phyloP scores from a whole-genome alignment of 768 basidiomycete species.

The Candolleomyces efflorescens region DNA sequence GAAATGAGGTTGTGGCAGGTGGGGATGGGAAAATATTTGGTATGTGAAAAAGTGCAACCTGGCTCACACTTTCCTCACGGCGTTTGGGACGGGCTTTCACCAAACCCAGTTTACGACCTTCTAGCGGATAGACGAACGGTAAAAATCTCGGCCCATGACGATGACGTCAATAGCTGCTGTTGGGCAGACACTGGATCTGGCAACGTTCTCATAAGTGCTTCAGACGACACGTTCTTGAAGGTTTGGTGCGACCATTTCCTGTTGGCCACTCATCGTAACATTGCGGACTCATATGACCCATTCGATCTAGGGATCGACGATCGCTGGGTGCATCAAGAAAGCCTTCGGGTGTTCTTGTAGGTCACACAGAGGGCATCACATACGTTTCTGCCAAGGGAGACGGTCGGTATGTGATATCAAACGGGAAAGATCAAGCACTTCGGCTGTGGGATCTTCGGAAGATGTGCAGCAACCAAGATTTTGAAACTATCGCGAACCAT shows the following conservation, averaged over 20 bases:
- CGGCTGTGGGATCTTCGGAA: constrained; percentile 93
- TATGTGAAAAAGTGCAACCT: constrained; percentile 7
- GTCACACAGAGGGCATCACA: constrained; percentile 95
- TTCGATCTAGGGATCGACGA: constrained; percentile 47
- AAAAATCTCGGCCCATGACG: constrained; percentile 79
- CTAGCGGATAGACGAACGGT: constrained; percentile 73
- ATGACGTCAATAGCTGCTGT: constrained; percentile 94
- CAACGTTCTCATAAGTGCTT: constrained; percentile 92
- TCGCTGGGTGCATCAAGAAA: constrained; percentile 54
- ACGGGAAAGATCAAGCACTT: constrained; percentile 92
- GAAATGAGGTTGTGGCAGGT: constrained; percentile 92
- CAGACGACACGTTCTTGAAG: constrained; percentile 93
- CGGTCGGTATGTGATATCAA: constrained; percentile 91
- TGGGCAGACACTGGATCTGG: constrained; percentile 94
- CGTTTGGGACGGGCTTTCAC: not conserved
- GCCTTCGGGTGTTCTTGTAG: constrained; percentile 90
- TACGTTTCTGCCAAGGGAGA: constrained; percentile 95
- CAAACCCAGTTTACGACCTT: constrained; percentile 82
- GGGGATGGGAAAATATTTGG: constrained; percentile 81
- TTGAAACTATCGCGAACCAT: constrained; percentile 45
- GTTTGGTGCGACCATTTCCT: constrained; percentile 69
- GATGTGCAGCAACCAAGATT: constrained; percentile 76
- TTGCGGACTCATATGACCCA: not conserved
- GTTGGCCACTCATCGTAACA: constrained; percentile 29
- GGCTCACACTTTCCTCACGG: constrained; percentile 1